Percentiles rank a stretch among this genome's conserved stretches.
These are phyloP conservation scores for Pseudocercospora ulei DNA, from an alignment of 2,329 filamentous ascomycete genomes.

Conservation along the genomic window DNA sequence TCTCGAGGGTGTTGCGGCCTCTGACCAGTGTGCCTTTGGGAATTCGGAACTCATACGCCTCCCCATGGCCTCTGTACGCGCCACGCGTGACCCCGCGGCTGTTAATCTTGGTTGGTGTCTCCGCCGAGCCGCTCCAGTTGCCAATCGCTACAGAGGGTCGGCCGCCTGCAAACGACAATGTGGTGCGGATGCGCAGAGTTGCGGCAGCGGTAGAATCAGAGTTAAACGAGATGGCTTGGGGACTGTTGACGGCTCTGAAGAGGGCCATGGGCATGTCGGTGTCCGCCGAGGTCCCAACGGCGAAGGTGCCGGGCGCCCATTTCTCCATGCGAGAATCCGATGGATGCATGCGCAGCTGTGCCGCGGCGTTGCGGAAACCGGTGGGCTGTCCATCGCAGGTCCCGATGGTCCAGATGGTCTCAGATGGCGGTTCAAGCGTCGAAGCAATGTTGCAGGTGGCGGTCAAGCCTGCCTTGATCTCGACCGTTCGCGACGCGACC, in stretches of 20 bases:
- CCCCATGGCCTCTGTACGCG: constrained; percentile 17
- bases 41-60: constrained; percentile 16
- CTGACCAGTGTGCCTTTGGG: constrained; percentile 7
- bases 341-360: constrained; percentile 59
- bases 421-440: constrained; percentile 42
- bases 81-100: constrained; percentile 18
- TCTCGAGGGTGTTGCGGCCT: constrained; percentile 12
- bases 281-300: constrained; percentile 7
- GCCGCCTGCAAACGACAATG: constrained; percentile 15
- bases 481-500: constrained; percentile 45
- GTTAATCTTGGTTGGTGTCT: constrained; percentile 12
- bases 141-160: constrained; percentile 11
- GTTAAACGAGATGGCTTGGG: constrained; percentile 12
- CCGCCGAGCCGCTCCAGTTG: constrained; percentile 5
- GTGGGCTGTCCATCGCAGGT: constrained; percentile 52
- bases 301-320: constrained; percentile 13
- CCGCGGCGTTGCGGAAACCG: constrained; percentile 58
- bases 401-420: constrained; percentile 53
- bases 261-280: constrained; percentile 16
- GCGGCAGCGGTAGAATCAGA: constrained; percentile 12
- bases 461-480: constrained; percentile 44
- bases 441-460: constrained; percentile 46
- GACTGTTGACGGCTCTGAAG: constrained; percentile 15
- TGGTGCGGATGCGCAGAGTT: constrained; percentile 15
- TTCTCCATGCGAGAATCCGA: constrained; percentile 36